phyloP scores from a whole-genome alignment of 495 filamentous ascomycete species.

The Podospora comata region DNA sequence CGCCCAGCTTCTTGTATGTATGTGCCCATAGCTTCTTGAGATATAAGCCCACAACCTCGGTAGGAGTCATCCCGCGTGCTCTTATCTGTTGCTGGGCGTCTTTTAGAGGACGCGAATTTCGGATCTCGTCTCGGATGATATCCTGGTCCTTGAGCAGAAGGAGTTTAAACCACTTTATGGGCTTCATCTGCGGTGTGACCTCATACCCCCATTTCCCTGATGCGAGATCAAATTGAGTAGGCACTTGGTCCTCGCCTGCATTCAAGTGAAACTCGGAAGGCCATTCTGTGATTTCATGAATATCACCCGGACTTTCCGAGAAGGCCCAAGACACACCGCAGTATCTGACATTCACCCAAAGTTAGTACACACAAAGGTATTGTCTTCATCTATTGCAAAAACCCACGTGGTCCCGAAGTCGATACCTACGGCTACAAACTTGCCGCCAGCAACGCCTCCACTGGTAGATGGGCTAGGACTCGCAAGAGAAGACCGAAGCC shows the following conservation, averaged over 20 bases:
- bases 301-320: constrained; percentile 18
- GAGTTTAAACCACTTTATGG: constrained; percentile 33
- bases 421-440: constrained; percentile 28
- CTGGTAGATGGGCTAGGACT: neutral
- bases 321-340: constrained; percentile 29
- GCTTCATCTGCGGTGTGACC: constrained; percentile 21
- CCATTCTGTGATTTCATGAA: constrained; percentile 27
- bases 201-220: constrained; percentile 28
- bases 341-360: constrained; percentile 16
- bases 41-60: constrained; percentile 20
- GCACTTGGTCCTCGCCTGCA: constrained; percentile 25
- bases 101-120: constrained; percentile 10
- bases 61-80: neutral
- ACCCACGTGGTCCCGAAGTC: constrained; percentile 32
- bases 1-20: constrained; percentile 20
- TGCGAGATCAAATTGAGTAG: constrained; percentile 23
- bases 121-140: constrained; percentile 17
- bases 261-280: constrained; percentile 13
- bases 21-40: constrained; percentile 27
- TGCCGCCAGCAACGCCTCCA: neutral
- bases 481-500: neutral
- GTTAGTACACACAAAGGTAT: neutral
- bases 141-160: constrained; percentile 27
- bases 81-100: constrained; percentile 15
- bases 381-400: neutral